A percentile compares a stretch with the other conserved stretches of the same genome.
These are phyloP conservation scores for Wallacemonas rigidus DNA, from an alignment of 208 protist genomes.

Conservation along the genomic window DNA sequence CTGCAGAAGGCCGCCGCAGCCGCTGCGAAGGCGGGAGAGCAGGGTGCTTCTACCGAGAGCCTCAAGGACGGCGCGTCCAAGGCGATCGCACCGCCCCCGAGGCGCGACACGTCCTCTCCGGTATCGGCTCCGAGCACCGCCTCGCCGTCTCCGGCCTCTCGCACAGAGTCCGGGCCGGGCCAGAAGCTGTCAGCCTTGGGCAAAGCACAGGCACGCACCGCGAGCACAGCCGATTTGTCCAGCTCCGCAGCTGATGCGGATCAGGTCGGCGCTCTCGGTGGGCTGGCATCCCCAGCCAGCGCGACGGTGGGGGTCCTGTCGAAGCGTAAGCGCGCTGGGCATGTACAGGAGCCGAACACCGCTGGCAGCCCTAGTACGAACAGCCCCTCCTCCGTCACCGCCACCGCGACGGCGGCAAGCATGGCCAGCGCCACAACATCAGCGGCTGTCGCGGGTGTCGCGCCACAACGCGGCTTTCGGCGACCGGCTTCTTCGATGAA, in stretches of 20 bases:
- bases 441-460: constrained; percentile 20
- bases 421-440: constrained; percentile 7
- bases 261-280: neutral
- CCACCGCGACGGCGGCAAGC: constrained; percentile 20
- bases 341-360: constrained; percentile 20
- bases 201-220: neutral
- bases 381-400: constrained; percentile 14
- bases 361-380: constrained; percentile 12
- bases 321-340: constrained; percentile 12
- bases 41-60: neutral
- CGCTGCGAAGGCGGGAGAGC: neutral
- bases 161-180: neutral
- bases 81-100: too few relatives aligned
- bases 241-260: neutral
- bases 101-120: neutral
- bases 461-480: constrained; percentile 41
- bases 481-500: constrained; percentile 28
- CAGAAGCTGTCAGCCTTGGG: neutral
- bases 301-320: constrained; percentile 1
- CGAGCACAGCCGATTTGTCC: neutral
- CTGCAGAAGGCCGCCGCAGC: neutral
- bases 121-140: neutral
- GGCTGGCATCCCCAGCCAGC: neutral
- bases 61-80: neutral
- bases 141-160: too few relatives aligned